phyloP scores from a whole-genome alignment of 1,284 basidiomycete genomes.

The Nidula niveotomentosa region DNA sequence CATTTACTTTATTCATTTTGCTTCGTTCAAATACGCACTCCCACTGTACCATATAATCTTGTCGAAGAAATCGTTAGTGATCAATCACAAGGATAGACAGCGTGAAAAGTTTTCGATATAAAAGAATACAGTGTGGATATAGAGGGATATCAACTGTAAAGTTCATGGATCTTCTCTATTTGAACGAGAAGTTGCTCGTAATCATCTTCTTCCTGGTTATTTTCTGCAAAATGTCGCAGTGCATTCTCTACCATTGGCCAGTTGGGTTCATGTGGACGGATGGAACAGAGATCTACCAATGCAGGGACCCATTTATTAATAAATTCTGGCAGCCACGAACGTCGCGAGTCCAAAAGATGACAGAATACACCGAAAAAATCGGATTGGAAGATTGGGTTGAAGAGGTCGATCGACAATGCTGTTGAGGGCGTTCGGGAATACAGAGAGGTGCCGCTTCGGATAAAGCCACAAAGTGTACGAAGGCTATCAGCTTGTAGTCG shows the following conservation, averaged over 20 bases:
- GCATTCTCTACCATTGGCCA: constrained; percentile 22
- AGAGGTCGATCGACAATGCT: constrained; percentile 7
- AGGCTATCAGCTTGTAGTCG: constrained; percentile 35
- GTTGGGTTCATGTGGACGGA: constrained; percentile 20
- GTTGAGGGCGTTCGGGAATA: constrained; percentile 10
- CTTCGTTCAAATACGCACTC: neutral
- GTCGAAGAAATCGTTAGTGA: neutral
- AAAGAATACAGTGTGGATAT: too few relatives aligned
- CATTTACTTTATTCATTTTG: too few relatives aligned
- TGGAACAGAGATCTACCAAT: constrained; percentile 24
- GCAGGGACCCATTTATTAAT: constrained; percentile 29
- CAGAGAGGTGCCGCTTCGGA: constrained; percentile 21
- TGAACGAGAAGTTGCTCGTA: neutral
- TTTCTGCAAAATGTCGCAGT: constrained; percentile 18
- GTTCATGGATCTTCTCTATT: too few relatives aligned
- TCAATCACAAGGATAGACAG: too few relatives aligned
- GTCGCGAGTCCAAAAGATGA: constrained; percentile 18
- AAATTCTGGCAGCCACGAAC: constrained; percentile 32
- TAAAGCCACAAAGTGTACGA: constrained; percentile 30
- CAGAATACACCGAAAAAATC: constrained; percentile 29
- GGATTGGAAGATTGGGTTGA: constrained; percentile 26
- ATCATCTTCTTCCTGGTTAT: constrained; percentile 15
- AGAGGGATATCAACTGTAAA: too few relatives aligned
- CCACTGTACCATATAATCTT: neutral
- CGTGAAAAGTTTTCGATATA: too few relatives aligned